phyloP scores from a whole-genome alignment of 345 rosid genomes.

The Angophora floribunda region DNA sequence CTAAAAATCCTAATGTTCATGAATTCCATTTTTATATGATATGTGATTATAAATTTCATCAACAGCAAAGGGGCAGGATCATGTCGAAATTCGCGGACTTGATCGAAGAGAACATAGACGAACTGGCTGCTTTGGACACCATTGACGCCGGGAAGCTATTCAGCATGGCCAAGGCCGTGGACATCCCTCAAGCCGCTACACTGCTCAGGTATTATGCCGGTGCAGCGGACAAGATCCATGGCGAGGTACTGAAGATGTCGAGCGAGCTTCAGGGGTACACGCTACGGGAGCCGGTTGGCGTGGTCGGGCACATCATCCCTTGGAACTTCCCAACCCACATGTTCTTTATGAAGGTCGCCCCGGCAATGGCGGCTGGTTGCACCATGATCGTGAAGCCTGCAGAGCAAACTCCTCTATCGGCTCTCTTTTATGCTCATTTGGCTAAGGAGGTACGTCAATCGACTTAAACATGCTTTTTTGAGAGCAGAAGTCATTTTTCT shows the following conservation, averaged over 20 bases:
- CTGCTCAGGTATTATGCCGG: conserved; percentile 72
- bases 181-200: conserved; percentile 33
- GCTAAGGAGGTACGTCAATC: conserved; percentile 26
- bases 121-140: conserved; percentile 60
- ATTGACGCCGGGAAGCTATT: conserved; percentile 67
- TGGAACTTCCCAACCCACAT: conserved; percentile 76
- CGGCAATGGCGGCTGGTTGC: conserved; percentile 86
- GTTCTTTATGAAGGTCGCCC: conserved; percentile 59
- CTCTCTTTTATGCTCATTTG: conserved; percentile 61
- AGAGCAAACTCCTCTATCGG: conserved; percentile 86
- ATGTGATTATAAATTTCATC: not conserved
- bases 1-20: not conserved
- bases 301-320: conserved; percentile 68
- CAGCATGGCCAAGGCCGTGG: conserved; percentile 18
- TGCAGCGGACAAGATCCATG: conserved; percentile 89
- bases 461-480: not conserved
- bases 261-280: conserved; percentile 56
- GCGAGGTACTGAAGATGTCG: conserved; percentile 57
- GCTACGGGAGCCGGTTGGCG: conserved; percentile 72
- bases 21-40: not conserved
- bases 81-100: conserved; percentile 56
- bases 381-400: conserved; percentile 85
- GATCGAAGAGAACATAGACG: conserved; percentile 48
- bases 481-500: not conserved
- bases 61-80: conserved; percentile 54